Conservation (phyloP, 208 protist species). For the Leishmania major region DNA sequence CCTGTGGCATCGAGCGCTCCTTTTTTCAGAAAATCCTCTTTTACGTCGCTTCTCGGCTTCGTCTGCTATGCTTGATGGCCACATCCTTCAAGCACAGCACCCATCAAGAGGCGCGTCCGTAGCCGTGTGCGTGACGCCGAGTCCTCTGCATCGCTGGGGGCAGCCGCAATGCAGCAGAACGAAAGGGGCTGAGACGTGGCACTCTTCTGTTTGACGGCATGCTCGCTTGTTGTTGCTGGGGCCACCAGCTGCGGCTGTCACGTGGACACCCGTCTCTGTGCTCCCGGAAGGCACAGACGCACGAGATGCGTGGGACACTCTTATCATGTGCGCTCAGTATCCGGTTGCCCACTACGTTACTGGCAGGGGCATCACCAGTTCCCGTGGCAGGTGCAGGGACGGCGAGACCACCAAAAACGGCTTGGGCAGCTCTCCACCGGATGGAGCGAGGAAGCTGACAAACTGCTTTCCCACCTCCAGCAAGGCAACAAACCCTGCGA, state of each 20-base stretch:
- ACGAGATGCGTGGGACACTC: background rate
- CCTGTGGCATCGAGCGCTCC: background rate
- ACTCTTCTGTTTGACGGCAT: background rate
- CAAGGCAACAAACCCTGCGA: conserved; percentile 78
- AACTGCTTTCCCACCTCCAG: conserved; percentile 77
- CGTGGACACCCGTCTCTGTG: background rate
- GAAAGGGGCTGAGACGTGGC: background rate
- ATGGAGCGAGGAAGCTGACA: conserved; percentile 77
- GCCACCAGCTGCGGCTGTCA: background rate
- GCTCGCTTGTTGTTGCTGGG: background rate
- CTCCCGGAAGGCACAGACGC: background rate
- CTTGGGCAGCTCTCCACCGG: conserved; percentile 63
- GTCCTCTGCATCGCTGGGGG: background rate
- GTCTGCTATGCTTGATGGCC: background rate
- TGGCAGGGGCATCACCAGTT: conserved; percentile 50
- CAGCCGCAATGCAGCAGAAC: background rate
- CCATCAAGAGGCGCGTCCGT: background rate
- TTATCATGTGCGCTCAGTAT: background rate
- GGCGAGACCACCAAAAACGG: conserved; percentile 81
- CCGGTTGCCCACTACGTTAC: background rate
- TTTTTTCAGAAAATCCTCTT: background rate
- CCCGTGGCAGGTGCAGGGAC: conserved; percentile 54
- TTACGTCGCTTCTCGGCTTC: background rate
- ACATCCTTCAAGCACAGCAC: background rate
- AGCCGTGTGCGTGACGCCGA: background rate